A percentile compares a stretch with the other conserved stretches of the same genome.
Evolutionary conservation across 352 stramenopile species (phyloP).

Genomic region (Phytophthora agathidicida): DNA sequence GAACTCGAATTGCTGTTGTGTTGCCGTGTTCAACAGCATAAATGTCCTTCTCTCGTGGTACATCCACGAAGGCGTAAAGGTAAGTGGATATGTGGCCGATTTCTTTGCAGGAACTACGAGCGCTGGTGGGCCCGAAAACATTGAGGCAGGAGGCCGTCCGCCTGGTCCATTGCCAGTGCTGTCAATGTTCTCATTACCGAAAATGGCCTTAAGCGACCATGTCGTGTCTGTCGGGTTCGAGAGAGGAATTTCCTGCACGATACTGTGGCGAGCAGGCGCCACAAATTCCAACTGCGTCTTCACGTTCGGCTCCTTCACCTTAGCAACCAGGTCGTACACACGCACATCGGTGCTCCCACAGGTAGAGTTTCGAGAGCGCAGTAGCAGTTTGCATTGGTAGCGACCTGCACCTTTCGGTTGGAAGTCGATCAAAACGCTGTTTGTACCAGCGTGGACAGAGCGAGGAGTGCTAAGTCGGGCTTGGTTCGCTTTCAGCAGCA

Average conservation of each 20-base stretch:
- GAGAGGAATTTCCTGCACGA: conserved; percentile 92
- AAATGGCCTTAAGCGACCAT: conserved; percentile 83
- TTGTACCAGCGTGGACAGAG: conserved; percentile 40
- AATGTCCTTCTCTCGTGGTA: conserved; percentile 76
- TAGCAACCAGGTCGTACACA: conserved; percentile 84
- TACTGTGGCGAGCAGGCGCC: conserved; percentile 84
- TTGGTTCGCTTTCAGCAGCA: conserved; percentile 44
- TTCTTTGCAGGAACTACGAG: conserved; percentile 81
- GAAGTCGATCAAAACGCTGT: conserved; percentile 72
- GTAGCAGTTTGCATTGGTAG: conserved; percentile 73
- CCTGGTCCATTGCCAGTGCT: conserved; percentile 10
- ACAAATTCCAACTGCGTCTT: conserved; percentile 90
- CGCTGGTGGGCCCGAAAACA: conserved; percentile 74
- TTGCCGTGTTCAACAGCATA: conserved; percentile 79
- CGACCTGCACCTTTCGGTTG: conserved; percentile 73
- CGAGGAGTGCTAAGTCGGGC: conserved; percentile 56
- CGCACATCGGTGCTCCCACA: conserved; percentile 81
- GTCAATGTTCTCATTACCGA: conserved; percentile 38
- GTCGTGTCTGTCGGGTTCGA: conserved; percentile 85
- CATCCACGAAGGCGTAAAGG: conserved; percentile 86
- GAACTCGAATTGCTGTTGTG: conserved; percentile 91
- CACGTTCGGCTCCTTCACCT: conserved; percentile 87
- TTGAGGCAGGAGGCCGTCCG: conserved; percentile 16
- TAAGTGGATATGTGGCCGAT: conserved; percentile 74
- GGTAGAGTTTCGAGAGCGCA: conserved; percentile 59